Base-by-base conservation (phyloP, 257 asterid genomes). In the Nicotiana tabacum region DNA sequence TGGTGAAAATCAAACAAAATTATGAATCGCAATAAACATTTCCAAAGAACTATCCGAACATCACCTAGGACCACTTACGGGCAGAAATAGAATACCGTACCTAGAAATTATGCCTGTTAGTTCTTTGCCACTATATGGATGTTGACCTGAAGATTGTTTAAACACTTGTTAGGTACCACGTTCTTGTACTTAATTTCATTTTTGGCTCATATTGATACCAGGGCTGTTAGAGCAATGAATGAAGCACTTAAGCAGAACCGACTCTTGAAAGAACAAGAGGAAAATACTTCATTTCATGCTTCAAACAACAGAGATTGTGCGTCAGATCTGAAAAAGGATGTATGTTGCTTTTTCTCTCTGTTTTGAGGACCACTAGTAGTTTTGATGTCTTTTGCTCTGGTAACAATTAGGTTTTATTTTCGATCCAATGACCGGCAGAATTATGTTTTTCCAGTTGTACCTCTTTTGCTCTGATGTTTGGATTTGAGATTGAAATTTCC, bases 201-300 rank as follows among this genome's bases (percentile, higher is more conserved):
- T 62, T 27, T 78, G 30, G 77, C 18, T 78, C 80, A 80, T 84
- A 43, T 84, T 85, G 57, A 81, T 85, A 32, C 57, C 77, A 96
- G 99, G 93, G 99, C 99, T 87, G 99, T 96, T 69, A 91, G 97
- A 53, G 96, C 98, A 74, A 94, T 96, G 98, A 96, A 92, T 86
- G 98, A 93, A 89, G 88, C 98, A 33, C 86, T 96, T 87, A 96
- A 96, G 95, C 98, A 94, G 90, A 91, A 92, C 87, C 97, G 97
- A 78, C 79, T 72, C 33, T 46, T 72, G 79, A 90, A 88, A 83
- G 98, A 88, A 88, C 92, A 89, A 80, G 94, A 89, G 24, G 96
- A 90, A 78, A 86, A 88, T 85, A 90, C 88, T 89, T 83, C 92
- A 39, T 55, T 84, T 84, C 87, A 85, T 68, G 88, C 78, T 55